Evolutionary conservation across 768 basidiomycete genomes (phyloP).

Genomic region (Ramaria rubella): DNA sequence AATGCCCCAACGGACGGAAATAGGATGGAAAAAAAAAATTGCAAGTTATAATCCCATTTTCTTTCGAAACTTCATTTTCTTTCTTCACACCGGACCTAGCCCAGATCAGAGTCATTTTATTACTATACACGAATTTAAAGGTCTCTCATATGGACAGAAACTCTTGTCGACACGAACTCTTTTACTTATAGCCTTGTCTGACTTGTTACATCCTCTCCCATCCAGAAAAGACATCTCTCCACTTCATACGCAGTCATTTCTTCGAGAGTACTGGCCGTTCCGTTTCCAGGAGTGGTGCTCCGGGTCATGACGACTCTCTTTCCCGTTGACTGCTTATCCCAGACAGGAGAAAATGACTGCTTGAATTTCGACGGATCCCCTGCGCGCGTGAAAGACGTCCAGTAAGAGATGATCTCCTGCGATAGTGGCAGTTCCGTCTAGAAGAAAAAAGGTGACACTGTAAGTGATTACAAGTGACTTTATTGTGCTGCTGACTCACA

Average conservation of each 20-base stretch:
- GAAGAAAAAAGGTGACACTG: background rate
- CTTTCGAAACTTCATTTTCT: too few species aligned
- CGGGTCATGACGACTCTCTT: conserved; percentile 8
- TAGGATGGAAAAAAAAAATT: too few species aligned
- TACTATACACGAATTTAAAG: too few species aligned
- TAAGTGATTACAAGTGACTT: background rate
- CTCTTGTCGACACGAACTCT: background rate
- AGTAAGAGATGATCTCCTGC: conserved; percentile 36
- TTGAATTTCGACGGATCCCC: conserved; percentile 15
- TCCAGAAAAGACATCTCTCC: conserved; percentile 37
- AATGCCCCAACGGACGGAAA: too few species aligned
- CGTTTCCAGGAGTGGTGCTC: conserved; percentile 1
- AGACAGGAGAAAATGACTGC: conserved; percentile 13
- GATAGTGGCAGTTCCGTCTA: conserved; percentile 35
- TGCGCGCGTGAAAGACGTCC: conserved; percentile 36
- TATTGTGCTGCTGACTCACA: conserved; percentile 16
- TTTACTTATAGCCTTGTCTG: conserved; percentile 27
- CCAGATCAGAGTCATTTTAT: too few species aligned
- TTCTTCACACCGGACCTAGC: too few species aligned
- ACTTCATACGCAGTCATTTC: conserved; percentile 25
- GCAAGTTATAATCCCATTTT: too few species aligned
- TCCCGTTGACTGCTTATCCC: conserved; percentile 4
- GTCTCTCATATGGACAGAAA: too few species aligned
- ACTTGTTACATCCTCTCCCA: conserved; percentile 29
- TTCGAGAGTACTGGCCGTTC: conserved; percentile 26